Evolutionary conservation across 1,139 yeast species (phyloP).

Genomic region (Zygosaccharomyces pseudobailii): DNA sequence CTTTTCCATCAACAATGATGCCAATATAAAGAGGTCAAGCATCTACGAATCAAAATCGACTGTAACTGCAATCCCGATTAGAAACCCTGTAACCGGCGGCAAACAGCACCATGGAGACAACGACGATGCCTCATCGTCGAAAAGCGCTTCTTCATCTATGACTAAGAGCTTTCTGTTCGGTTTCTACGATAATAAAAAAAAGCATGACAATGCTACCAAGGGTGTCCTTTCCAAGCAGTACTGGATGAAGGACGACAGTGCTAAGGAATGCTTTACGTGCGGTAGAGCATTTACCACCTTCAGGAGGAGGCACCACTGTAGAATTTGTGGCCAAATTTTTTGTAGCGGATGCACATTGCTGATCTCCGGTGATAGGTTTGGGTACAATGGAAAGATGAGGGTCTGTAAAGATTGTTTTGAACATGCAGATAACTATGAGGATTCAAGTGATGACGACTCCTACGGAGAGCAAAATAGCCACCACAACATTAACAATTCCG

Average conservation of each 20-base stretch:
- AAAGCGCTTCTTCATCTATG: constrained; percentile 36
- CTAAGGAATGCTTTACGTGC: constrained; percentile 75
- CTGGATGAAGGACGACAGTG: constrained; percentile 92
- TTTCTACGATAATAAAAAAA: constrained; percentile 41
- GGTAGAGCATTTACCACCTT: constrained; percentile 69
- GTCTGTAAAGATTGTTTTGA: constrained; percentile 77
- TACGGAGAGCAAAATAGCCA: constrained; percentile 11
- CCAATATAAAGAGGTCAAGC: constrained; percentile 30
- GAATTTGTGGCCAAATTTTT: constrained; percentile 94
- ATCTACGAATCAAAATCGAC: constrained; percentile 34
- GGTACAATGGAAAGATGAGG: constrained; percentile 64
- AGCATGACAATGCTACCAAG: constrained; percentile 31
- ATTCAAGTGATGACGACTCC: constrained; percentile 58
- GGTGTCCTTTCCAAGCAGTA: constrained; percentile 58
- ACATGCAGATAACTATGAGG: constrained; percentile 55
- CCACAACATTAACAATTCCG: constrained; percentile 7
- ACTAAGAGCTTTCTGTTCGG: constrained; percentile 44
- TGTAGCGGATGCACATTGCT: constrained; percentile 82
- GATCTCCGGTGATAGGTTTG: constrained; percentile 70
- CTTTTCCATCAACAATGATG: constrained; percentile 24
- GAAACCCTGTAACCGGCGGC: constrained; percentile 17
- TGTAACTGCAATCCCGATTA: constrained; percentile 32
- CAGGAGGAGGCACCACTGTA: constrained; percentile 88
- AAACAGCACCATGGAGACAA: constrained; percentile 13
- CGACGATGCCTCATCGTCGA: constrained; percentile 28